Conservation (phyloP, 2,329 filamentous ascomycete species). For the Claviceps monticola region DNA sequence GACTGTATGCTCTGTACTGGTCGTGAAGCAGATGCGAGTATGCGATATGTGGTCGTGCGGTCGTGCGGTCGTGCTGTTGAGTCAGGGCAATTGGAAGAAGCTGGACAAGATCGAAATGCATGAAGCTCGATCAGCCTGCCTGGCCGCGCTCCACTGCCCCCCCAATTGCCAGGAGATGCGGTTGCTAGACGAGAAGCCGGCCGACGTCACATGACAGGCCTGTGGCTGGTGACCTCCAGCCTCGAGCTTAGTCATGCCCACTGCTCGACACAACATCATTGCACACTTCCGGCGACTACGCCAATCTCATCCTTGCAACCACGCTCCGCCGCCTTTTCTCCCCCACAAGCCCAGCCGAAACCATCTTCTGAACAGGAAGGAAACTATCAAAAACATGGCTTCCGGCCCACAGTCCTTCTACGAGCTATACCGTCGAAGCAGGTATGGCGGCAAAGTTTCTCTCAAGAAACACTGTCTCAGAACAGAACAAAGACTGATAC, state of each 20-base stretch:
- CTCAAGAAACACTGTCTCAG: not conserved
- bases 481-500: not conserved
- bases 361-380: not conserved
- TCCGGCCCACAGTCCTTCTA: conserved; percentile 52
- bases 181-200: not conserved
- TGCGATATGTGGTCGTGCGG: too few species aligned
- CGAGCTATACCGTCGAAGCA: conserved; percentile 96
- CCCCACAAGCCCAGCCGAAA: not conserved
- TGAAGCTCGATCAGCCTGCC: not conserved
- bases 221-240: not conserved
- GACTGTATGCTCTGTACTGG: not conserved
- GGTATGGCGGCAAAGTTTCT: conserved; percentile 40
- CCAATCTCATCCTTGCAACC: conserved; percentile 1
- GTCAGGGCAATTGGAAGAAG: not conserved
- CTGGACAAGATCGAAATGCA: not conserved
- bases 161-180: not conserved
- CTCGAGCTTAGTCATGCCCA: not conserved
- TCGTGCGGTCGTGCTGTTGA: not conserved
- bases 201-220: conserved; percentile 24
- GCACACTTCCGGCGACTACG: not conserved
- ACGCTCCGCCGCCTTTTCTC: not conserved
- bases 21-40: not conserved
- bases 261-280: not conserved
- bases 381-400: conserved; percentile 24
- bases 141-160: not conserved